Conservation (phyloP, 305 asterid genomes). For the Ajuga reptans region DNA sequence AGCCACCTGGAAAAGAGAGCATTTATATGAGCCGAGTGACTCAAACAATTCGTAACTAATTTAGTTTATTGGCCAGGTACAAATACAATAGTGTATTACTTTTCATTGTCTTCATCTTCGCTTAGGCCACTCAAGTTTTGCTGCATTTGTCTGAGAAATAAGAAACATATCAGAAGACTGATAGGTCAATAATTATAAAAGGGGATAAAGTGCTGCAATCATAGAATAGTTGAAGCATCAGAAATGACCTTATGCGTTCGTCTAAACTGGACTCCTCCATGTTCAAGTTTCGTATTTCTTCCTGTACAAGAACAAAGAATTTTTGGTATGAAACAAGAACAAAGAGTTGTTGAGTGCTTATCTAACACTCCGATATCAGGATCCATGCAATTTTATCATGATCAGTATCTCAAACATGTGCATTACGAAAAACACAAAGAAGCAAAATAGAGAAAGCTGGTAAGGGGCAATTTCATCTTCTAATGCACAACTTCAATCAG, state of each 20-base stretch:
- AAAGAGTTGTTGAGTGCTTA: constrained; percentile 10
- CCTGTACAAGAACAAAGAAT: constrained; percentile 40
- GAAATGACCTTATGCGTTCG: constrained; percentile 54
- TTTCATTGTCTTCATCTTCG: constrained; percentile 52
- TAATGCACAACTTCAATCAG: neutral
- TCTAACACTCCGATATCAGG: neutral
- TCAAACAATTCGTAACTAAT: neutral
- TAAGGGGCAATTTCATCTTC: neutral
- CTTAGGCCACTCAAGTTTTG: constrained; percentile 42
- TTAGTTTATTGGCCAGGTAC: neutral
- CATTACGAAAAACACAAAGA: neutral
- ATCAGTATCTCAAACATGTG: neutral
- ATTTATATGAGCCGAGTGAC: neutral
- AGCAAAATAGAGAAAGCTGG: neutral
- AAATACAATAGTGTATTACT: constrained; percentile 22
- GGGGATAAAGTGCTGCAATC: neutral
- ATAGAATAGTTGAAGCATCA: constrained; percentile 2
- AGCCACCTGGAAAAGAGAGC: constrained; percentile 49
- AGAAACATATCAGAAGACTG: constrained; percentile 15
- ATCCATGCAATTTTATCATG: neutral
- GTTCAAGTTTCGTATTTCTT: constrained; percentile 52
- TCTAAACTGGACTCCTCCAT: constrained; percentile 59
- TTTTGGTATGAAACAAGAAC: constrained; percentile 19
- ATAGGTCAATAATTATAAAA: neutral
- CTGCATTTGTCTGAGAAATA: constrained; percentile 49